These are phyloP conservation scores for Yamadazyma atmosphaerica DNA, from an alignment of 1,139 yeast species.

Conservation along the genomic window DNA sequence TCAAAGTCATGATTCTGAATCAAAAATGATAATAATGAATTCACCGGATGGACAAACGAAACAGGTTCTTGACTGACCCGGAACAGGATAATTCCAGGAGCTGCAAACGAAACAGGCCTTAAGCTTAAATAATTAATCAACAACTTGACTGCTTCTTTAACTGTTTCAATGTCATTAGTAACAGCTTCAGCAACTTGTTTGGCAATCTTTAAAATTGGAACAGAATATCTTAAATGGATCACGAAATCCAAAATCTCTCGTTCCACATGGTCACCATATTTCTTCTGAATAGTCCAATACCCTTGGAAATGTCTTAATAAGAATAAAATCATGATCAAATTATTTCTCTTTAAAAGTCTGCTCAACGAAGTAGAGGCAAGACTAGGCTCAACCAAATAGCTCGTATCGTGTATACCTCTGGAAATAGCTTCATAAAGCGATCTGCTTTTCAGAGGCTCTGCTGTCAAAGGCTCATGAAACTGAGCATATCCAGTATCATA, in stretches of 20 bases:
- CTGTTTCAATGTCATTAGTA: conserved; percentile 18
- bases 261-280: conserved; percentile 69
- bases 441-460: conserved; percentile 18
- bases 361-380: conserved; percentile 21
- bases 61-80: conserved; percentile 49
- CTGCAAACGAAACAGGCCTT: conserved; percentile 23
- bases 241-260: conserved; percentile 52
- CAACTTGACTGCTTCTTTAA: conserved; percentile 19
- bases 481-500: conserved; percentile 30
- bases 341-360: conserved; percentile 27
- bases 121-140: conserved; percentile 21
- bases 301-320: conserved; percentile 57
- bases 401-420: conserved; percentile 42
- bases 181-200: conserved; percentile 42
- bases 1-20: conserved; percentile 32
- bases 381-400: conserved; percentile 42
- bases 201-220: conserved; percentile 48
- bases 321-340: conserved; percentile 38
- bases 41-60: conserved; percentile 61
- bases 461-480: conserved; percentile 24
- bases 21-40: conserved; percentile 50
- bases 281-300: conserved; percentile 54
- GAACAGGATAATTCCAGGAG: conserved; percentile 41
- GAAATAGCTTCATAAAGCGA: conserved; percentile 32
- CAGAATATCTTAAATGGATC: conserved; percentile 48